Base-by-base conservation (phyloP, 1,139 yeast genomes). In the Yamadazyma sp. region DNA sequence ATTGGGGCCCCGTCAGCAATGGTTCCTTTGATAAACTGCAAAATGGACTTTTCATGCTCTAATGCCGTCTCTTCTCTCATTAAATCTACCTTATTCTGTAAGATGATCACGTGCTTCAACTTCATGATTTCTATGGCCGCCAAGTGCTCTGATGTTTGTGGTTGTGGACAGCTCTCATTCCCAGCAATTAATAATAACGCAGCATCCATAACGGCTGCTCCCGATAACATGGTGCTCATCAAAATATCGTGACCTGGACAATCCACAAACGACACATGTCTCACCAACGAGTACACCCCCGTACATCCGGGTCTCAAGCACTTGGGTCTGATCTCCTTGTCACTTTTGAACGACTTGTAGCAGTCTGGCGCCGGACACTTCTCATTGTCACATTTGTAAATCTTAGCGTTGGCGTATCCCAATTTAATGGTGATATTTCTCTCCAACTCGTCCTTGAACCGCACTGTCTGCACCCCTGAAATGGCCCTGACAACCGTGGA, bases 151-250 rank as follows among this genome's bases (percentile, higher is more conserved):
- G 96, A 86, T 21, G 99, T 94, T 74, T 94, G 99, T 32, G 99
- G 99, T 74, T 94, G 98, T 46, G 98, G 99, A 74, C 99, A 94
- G 42, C 95, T 82, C 76, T 94, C 99, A 64, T 94, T 94, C 66
- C 97, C 98, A 29, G 98, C 99, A 62, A 94, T 84, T 52, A 94
- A 78, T 57, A 94, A 73, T 47, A 94, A 74, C 11, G 99, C 99
- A 42, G 98, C 99, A 67, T 94, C 99, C 99, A 94, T 94, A 52
- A 94, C 98, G 12, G 99, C 99, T 29, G 99, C 99, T 63, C 99
- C 99, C 35, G 97, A 90, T 80, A 94, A 83, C 99, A 94, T 94
- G 53, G 98, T 94, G 78, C 97, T 89, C 98, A 94, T 94, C 64
- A 94, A 83, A 74, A 94, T 92, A 76, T 94, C 99, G 86, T 94